Evolutionary conservation across 2,329 filamentous ascomycete species (phyloP), one percentile per base, ranked within the genome.

Genomic region (Fusarium buxicola): DNA sequence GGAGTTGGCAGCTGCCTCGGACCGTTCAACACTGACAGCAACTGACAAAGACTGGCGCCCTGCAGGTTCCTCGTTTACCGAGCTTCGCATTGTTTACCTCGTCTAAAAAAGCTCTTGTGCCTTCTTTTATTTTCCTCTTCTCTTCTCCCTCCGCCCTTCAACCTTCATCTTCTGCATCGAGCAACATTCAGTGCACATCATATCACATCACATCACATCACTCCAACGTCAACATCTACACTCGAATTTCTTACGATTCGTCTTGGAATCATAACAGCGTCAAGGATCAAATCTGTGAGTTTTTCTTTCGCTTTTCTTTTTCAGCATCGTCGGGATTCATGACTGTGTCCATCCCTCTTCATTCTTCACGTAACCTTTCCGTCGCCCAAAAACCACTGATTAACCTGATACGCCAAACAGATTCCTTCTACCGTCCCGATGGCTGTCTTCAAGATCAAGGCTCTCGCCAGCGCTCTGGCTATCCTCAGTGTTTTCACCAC

Each of bases 371-470:
- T 41, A 24, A 27, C 34, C 30, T 46, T 32, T 13, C 34, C 4
- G 27, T 7, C 15, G 1, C 28, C 24, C 35, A 34, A 36, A n/a
- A 43, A 30, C 15, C 12, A 24, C 16, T n/a, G 8, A 21, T 41
- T 66, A 47, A 63, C 34, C 4, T 27, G 18, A 8, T 10, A 8
- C 21, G 7, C 10, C n/a, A 36, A 50, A 48, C 28, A 68, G 60
- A 60, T 47, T 45, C 35, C 12, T 45, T 36, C 24, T 21, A 63
- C 55, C 55, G 38, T 67, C 39, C 53, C 52, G 44, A 76, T 76
- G 74, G 46, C 63, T 65, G 53, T 65, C 34, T 50, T 62, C 62
- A 75, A 72, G 60, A 73, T 73, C 68, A 66, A 68, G 49, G 27
- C 64, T 31, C 49, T 74, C 30, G 54, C 62, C 53, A 55, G 55